These are phyloP conservation scores for Trichoderma pleuroti DNA, from an alignment of 2,329 filamentous ascomycete species.

Conservation along the genomic window DNA sequence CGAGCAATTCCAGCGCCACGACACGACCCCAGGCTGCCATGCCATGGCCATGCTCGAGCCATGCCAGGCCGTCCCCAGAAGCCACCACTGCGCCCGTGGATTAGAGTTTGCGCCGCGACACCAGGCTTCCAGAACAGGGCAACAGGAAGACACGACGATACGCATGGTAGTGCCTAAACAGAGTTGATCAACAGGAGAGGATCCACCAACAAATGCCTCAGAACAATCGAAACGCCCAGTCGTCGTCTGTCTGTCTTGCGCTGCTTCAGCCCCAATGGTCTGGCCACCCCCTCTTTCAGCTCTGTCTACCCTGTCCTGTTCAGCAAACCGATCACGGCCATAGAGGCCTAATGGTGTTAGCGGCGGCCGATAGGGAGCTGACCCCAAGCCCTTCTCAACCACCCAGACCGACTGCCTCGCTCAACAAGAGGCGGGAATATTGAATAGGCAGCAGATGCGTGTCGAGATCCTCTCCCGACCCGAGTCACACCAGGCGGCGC, in stretches of 20 bases:
- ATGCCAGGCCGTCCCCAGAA: neutral
- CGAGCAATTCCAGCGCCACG: neutral
- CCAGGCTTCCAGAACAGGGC: neutral
- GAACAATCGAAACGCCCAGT: neutral
- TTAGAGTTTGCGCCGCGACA: slow-evolving; percentile 12
- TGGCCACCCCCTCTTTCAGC: slow-evolving; percentile 15
- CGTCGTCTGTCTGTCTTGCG: neutral
- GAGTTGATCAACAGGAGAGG: neutral
- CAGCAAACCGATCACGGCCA: neutral
- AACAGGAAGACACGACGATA: neutral
- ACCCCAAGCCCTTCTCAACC: neutral
- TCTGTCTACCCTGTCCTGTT: neutral
- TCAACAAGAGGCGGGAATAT: neutral
- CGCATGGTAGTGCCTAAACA: neutral
- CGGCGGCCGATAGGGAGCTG: neutral
- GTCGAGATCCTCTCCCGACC: neutral
- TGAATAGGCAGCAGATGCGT: neutral
- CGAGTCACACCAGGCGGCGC: slow-evolving; percentile 8
- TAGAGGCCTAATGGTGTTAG: neutral
- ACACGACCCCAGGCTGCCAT: neutral
- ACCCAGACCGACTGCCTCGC: neutral
- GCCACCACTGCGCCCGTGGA: neutral
- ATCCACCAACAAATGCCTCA: slow-evolving; percentile 7
- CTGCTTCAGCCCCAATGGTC: slow-evolving; percentile 15
- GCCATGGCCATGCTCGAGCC: neutral